Conservation (phyloP, 106 monocot genomes). For the Allium fistulosum region DNA sequence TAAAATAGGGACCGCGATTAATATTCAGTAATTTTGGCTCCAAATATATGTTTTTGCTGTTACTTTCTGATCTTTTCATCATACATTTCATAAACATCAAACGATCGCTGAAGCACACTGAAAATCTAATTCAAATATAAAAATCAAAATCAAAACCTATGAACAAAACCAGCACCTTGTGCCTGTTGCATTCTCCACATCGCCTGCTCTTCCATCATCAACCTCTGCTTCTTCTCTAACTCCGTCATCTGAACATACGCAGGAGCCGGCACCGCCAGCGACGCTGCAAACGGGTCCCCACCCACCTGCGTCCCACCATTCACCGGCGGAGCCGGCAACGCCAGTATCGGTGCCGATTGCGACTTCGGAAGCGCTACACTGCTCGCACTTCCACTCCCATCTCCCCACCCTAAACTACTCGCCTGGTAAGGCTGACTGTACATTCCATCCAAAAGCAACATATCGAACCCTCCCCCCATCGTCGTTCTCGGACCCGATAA, state of each 20-base stretch:
- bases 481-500: conserved; percentile 23
- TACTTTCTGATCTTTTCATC: no score
- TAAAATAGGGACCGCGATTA: no score
- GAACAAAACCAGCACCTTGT: conserved; percentile 1
- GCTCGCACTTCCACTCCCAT: conserved; percentile 41
- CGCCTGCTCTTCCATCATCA: conserved; percentile 61
- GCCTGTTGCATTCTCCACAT: conserved; percentile 72
- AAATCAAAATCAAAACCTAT: not conserved
- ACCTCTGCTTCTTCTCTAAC: conserved; percentile 67
- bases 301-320: not conserved
- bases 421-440: conserved; percentile 22
- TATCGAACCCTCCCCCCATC: conserved; percentile 64
- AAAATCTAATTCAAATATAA: no score
- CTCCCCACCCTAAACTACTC: not conserved
- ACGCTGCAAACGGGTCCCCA: conserved; percentile 72
- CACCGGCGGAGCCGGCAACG: conserved; percentile 30
- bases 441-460: conserved; percentile 65
- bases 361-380: conserved; percentile 26
- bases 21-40: no score
- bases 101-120: no score
- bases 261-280: conserved; percentile 53
- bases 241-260: conserved; percentile 87
- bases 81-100: no score
- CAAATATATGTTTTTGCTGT: no score
- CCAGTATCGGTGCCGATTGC: conserved; percentile 15